phyloP scores from a whole-genome alignment of 352 stramenopile species.

The Globisporangium rhizosaccharum region DNA sequence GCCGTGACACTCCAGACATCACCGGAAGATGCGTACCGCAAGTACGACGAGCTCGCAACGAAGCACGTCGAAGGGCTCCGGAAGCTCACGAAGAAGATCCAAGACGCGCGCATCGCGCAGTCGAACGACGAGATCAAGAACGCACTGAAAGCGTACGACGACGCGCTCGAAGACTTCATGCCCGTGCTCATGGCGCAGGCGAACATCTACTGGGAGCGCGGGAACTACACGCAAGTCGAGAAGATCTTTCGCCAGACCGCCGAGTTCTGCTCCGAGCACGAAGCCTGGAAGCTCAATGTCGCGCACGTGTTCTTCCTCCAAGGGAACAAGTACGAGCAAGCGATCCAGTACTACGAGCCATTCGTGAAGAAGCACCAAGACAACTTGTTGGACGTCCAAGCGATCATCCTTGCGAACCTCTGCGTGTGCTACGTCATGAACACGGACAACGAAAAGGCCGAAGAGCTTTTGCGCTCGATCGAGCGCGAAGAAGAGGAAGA shows the following conservation, averaged over 20 bases:
- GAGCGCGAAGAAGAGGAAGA: conserved; percentile 94
- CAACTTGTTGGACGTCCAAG: conserved; percentile 91
- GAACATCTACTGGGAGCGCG: conserved; percentile 95
- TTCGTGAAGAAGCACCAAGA: conserved; percentile 92
- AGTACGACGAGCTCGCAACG: conserved; percentile 91
- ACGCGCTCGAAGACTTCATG: conserved; percentile 93
- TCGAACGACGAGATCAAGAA: conserved; percentile 92
- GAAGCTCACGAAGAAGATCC: conserved; percentile 94
- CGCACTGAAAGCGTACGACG: conserved; percentile 91
- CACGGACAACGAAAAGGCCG: conserved; percentile 94
- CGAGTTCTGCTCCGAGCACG: conserved; percentile 95
- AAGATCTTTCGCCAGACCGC: conserved; percentile 93
- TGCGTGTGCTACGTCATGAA: conserved; percentile 98
- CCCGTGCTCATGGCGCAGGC: conserved; percentile 96
- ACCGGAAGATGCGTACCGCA: conserved; percentile 92
- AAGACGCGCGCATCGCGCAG: conserved; percentile 87
- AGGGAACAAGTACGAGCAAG: conserved; percentile 85
- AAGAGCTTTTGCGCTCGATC: conserved; percentile 93
- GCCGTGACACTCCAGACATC: conserved; percentile 91
- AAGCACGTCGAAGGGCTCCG: conserved; percentile 92
- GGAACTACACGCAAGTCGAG: conserved; percentile 96
- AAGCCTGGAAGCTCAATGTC: conserved; percentile 95
- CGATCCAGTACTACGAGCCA: conserved; percentile 93
- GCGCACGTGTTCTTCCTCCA: conserved; percentile 96
- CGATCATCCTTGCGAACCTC: conserved; percentile 96